Evolutionary conservation across 2,329 filamentous ascomycete species (phyloP).

Genomic region (Zasmidium cellare): DNA sequence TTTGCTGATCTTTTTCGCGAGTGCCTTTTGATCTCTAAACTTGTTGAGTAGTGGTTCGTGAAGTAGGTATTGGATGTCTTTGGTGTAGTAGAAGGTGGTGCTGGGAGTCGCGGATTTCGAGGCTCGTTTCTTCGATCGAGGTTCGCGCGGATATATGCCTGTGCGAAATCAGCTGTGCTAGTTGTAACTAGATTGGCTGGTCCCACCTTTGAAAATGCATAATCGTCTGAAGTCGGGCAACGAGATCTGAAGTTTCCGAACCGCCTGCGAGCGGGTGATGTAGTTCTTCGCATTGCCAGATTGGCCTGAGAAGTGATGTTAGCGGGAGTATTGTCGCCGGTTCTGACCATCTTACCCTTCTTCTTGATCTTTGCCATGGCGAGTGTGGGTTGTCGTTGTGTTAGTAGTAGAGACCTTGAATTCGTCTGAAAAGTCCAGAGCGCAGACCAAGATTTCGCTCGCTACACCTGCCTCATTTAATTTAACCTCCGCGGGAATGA

Average conservation of each 20-base stretch:
- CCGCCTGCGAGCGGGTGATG: conserved; percentile 93
- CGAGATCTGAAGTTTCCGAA: conserved; percentile 96
- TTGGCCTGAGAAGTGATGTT: conserved; percentile 57
- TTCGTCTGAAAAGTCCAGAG: conserved; percentile 9
- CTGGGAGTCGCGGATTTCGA: conserved; percentile 85
- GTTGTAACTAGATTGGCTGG: neutral
- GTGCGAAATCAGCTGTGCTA: neutral
- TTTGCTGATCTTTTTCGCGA: conserved; percentile 95
- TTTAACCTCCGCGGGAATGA: no score
- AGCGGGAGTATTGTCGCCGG: neutral
- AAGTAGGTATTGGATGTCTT: conserved; percentile 97
- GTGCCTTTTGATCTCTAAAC: conserved; percentile 94
- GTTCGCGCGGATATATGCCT: conserved; percentile 95
- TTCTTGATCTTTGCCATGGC: conserved; percentile 79
- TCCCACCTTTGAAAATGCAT: conserved; percentile 91
- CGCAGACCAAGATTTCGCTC: conserved; percentile 6
- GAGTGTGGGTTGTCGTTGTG: conserved; percentile 9
- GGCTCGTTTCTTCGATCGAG: conserved; percentile 94
- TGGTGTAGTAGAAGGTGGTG: conserved; percentile 89
- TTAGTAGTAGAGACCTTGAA: conserved; percentile 8
- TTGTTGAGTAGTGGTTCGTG: conserved; percentile 93
- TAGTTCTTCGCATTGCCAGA: conserved; percentile 96
- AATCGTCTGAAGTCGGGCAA: conserved; percentile 95
- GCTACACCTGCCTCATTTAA: no score
- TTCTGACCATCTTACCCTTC: conserved; percentile 62